Base-by-base conservation (phyloP, 2,329 filamentous ascomycete species). In the Arthrobotrys iridis region DNA sequence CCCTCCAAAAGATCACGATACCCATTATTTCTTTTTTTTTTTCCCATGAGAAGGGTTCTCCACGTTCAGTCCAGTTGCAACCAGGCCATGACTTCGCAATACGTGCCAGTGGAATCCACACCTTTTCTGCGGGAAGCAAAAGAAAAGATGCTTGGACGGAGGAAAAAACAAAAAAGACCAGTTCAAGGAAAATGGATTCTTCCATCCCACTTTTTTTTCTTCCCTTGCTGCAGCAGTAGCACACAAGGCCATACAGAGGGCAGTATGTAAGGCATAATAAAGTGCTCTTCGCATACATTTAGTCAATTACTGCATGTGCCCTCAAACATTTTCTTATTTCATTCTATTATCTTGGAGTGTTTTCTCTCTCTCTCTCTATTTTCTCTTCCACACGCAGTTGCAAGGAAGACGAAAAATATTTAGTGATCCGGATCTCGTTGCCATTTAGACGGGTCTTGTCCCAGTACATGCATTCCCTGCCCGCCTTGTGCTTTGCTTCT, bases 181-280 rank as follows among this genome's bases (percentile, higher is more conserved):
- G 28, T 5, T 26, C 15, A 26, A 46, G 10, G 22, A 26, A 10
- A 46, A 46, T 52, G 5, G 8, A 28, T 37, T 28, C 11, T 33
- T 37, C 45, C 33, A 70, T 55, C 45, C 65, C 45, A 43, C 57
- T 45, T 58, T 70, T 59, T 52, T 57, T 50, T 46, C 55, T 60
- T 35, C 33, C 30, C 33, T 41, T 20, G 45, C 37, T 59, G 43
- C 45, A 30, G 50, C 50, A 35, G 30, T 5, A n/a, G 30, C 48
- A 55, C 45, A 50, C 55, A 58, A 68, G 65, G 65, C 33, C 65
- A 46, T 35, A 55, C 41, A 62, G 22, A 60, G 55, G 66, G 58
- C 67, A 59, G 59, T n/a, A 59, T 60, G 67, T 64, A 64, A 72
- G 67, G 65, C 65, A 70, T 70, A 68, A 60, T 30, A 70, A 59